Evolutionary conservation across 768 basidiomycete genomes (phyloP).

Genomic region (Lentinula sp.): DNA sequence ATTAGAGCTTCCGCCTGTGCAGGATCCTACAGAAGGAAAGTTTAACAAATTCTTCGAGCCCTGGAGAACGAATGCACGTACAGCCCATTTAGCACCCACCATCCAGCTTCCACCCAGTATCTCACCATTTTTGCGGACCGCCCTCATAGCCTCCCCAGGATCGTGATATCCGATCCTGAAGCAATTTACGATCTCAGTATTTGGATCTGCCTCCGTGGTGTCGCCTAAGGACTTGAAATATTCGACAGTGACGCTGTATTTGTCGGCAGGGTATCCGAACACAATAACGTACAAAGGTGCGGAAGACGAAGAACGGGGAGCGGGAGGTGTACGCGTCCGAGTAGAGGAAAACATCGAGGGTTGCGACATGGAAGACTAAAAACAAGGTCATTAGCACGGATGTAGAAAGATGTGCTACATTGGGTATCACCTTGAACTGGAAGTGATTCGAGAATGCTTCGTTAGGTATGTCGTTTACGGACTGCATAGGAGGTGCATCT

Average conservation of each 20-base stretch:
- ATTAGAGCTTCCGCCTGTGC: slow-evolving; percentile 50
- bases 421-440: slow-evolving; percentile 37
- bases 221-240: slow-evolving; percentile 73
- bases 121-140: slow-evolving; percentile 80
- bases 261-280: slow-evolving; percentile 85
- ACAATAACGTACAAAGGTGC: slow-evolving; percentile 65
- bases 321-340: slow-evolving; percentile 20
- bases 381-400: background rate
- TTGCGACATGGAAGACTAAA: background rate
- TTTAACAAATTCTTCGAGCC: background rate
- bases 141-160: slow-evolving; percentile 68
- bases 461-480: slow-evolving; percentile 70
- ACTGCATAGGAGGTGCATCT: slow-evolving; percentile 75
- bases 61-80: slow-evolving; percentile 31
- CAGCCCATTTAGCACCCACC: slow-evolving; percentile 85
- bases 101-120: slow-evolving; percentile 70
- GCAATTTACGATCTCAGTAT: slow-evolving; percentile 70
- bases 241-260: slow-evolving; percentile 63
- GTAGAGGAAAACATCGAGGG: slow-evolving; percentile 28
- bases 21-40: slow-evolving; percentile 41
- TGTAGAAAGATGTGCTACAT: background rate
- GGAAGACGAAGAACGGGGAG: slow-evolving; percentile 15
- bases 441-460: slow-evolving; percentile 45
- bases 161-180: slow-evolving; percentile 75
- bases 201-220: slow-evolving; percentile 61